Conservation (phyloP, 371 early-diverging fungal species). For the Rhizoclosmatium hyalinum region DNA sequence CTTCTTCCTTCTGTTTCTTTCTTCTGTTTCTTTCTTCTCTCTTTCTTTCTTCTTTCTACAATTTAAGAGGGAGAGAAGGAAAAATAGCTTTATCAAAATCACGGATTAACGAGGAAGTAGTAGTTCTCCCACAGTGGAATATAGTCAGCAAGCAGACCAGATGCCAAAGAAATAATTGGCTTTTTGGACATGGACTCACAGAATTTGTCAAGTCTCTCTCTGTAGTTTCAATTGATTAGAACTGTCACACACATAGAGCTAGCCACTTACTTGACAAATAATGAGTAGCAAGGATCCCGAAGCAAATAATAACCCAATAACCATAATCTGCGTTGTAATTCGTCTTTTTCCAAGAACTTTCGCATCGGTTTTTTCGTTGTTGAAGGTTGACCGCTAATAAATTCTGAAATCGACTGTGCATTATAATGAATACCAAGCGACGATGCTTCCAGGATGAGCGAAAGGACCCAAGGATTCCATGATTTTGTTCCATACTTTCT, state of each 20-base stretch:
- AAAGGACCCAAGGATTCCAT: constrained; percentile 88
- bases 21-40: too few relatives aligned
- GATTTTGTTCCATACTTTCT: constrained; percentile 75
- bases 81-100: constrained; percentile 18
- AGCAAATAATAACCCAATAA: constrained; percentile 81
- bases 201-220: constrained; percentile 57
- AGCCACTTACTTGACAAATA: constrained; percentile 19
- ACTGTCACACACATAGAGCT: neutral
- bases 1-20: too few relatives aligned
- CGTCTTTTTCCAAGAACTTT: constrained; percentile 75
- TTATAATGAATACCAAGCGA: constrained; percentile 28
- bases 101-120: constrained; percentile 67
- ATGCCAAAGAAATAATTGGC: constrained; percentile 67
- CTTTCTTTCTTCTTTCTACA: too few relatives aligned
- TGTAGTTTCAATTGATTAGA: constrained; percentile 3
- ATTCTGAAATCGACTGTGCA: neutral
- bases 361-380: neutral
- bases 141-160: constrained; percentile 74
- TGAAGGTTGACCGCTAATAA: neutral
- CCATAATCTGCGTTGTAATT: constrained; percentile 73
- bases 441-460: constrained; percentile 73
- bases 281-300: constrained; percentile 65
- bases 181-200: constrained; percentile 62
- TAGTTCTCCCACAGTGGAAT: constrained; percentile 92
- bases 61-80: too few relatives aligned